phyloP scores from a whole-genome alignment of 352 stramenopile genomes.

The Hyaloperonospora brassicae region DNA sequence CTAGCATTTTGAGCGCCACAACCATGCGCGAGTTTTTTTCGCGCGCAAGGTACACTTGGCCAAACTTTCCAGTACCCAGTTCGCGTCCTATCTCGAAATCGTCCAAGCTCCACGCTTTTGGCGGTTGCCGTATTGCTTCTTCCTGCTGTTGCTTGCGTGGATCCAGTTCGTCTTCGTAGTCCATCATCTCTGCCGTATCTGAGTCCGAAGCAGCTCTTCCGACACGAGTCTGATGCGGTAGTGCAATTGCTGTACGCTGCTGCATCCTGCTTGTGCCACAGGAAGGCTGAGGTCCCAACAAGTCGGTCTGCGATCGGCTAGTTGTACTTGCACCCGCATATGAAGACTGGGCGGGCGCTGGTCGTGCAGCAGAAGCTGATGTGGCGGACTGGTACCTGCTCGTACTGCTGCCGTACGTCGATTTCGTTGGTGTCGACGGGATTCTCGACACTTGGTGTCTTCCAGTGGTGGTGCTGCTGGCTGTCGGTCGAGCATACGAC shows the following conservation, averaged over 20 bases:
- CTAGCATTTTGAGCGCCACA: constrained; percentile 87
- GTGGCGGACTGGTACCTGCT: constrained; percentile 18
- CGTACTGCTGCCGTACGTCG: constrained; percentile 13
- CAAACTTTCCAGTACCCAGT: constrained; percentile 85
- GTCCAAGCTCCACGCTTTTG: constrained; percentile 69
- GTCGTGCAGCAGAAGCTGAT: constrained; percentile 6
- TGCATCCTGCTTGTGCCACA: constrained; percentile 13
- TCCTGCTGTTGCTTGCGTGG: constrained; percentile 16
- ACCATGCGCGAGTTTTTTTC: constrained; percentile 74
- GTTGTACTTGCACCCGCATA: constrained; percentile 10
- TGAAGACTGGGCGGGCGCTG: constrained; percentile 1
- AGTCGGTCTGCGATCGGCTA: constrained; percentile 15
- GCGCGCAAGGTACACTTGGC: constrained; percentile 80
- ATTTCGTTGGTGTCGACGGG: constrained; percentile 22
- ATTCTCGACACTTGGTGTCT: constrained; percentile 20
- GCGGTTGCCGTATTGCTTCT: constrained; percentile 14
- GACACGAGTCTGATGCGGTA: constrained; percentile 6
- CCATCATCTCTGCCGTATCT: constrained; percentile 24
- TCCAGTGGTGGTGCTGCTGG: constrained; percentile 23
- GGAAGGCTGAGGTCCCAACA: constrained; percentile 6
- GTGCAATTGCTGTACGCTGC: constrained; percentile 5
- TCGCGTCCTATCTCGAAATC: constrained; percentile 85
- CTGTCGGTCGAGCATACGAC: constrained; percentile 23
- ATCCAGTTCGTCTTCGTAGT: constrained; percentile 19
- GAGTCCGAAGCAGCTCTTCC: constrained; percentile 13